phyloP scores from a whole-genome alignment of 2,329 filamentous ascomycete genomes.

The Myriosclerotinia duriaeana region DNA sequence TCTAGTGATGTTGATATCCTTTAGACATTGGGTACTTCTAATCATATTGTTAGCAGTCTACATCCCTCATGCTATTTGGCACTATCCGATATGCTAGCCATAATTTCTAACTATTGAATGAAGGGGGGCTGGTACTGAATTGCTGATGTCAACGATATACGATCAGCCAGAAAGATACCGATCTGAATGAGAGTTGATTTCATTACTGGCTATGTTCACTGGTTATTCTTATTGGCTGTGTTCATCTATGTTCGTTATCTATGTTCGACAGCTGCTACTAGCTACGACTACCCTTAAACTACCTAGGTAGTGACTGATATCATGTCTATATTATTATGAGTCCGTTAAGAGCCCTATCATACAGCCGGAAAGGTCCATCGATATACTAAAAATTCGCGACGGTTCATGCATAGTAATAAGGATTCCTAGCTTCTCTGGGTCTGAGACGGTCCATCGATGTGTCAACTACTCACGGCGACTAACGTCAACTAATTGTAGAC shows the following conservation, averaged over 20 bases:
- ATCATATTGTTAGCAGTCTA: not conserved
- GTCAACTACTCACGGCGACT: not conserved
- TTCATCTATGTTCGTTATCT: not conserved
- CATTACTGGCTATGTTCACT: not conserved
- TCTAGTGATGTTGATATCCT: not conserved
- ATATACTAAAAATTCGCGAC: not conserved
- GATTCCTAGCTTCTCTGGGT: too few relatives aligned
- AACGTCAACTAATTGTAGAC: not conserved
- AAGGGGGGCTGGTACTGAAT: not conserved
- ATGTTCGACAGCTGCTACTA: not conserved
- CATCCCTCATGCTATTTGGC: not conserved
- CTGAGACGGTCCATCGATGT: too few relatives aligned
- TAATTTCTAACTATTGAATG: not conserved
- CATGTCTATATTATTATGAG: not conserved
- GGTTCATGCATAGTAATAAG: not conserved
- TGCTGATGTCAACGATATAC: not conserved
- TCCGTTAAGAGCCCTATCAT: not conserved
- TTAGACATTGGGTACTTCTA: not conserved
- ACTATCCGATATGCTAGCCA: not conserved
- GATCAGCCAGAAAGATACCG: not conserved
- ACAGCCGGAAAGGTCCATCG: not conserved
- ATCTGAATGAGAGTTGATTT: not conserved
- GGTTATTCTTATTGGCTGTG: not conserved
- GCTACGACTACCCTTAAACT: not conserved
- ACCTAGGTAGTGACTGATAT: too few relatives aligned